Evolutionary conservation across 495 filamentous ascomycete genomes (phyloP).

Genomic region (Daldinia concentrica): DNA sequence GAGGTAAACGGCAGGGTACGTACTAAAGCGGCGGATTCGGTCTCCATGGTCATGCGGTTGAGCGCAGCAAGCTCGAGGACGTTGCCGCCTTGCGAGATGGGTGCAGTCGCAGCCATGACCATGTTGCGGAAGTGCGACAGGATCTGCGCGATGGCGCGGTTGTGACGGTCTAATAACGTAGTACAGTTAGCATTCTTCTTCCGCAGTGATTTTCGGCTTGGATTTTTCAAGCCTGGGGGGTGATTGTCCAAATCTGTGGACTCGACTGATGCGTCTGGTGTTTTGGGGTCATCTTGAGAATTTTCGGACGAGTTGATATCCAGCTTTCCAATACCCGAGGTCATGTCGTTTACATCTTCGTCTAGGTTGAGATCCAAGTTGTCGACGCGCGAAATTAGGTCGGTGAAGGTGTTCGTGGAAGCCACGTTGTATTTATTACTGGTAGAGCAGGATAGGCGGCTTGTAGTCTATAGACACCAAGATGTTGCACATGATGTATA

Average conservation of each 20-base stretch:
- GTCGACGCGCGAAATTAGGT: neutral
- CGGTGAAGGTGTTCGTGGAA: neutral
- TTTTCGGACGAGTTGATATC: neutral
- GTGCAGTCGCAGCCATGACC: constrained; percentile 45
- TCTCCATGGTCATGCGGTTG: constrained; percentile 52
- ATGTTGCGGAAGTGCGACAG: constrained; percentile 50
- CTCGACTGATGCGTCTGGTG: no score
- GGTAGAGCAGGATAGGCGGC: neutral
- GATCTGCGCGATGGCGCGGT: constrained; percentile 52
- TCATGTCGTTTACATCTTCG: neutral
- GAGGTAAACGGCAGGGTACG: constrained; percentile 6
- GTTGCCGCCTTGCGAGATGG: constrained; percentile 38
- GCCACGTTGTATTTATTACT: no score
- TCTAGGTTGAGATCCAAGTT: neutral
- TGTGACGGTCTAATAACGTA: constrained; percentile 48
- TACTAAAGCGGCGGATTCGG: constrained; percentile 46
- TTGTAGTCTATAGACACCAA: neutral
- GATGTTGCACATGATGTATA: neutral
- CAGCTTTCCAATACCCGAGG: neutral
- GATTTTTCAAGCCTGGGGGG: neutral
- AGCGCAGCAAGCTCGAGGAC: constrained; percentile 49
- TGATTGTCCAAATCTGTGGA: no score
- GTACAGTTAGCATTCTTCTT: constrained; percentile 20
- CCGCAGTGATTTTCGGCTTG: neutral
- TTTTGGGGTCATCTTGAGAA: no score